Conservation (phyloP, 176 grass and related monocot genomes). For the Hyparrhenia diplandra region DNA sequence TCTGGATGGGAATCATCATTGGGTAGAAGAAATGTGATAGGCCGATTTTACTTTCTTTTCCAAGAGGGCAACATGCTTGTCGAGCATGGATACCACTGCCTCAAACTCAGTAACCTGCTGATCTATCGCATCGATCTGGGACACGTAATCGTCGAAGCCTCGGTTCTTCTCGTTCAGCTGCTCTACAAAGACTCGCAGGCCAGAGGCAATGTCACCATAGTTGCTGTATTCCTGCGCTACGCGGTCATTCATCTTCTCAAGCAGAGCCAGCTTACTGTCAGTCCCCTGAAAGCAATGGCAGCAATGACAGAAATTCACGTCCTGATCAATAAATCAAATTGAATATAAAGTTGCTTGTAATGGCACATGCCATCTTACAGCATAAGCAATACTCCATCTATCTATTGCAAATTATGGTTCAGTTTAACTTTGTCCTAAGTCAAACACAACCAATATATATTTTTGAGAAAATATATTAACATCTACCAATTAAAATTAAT, state of each 20-base stretch:
- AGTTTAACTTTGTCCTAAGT: background rate
- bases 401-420: background rate
- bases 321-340: background rate
- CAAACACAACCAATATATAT: too few relatives aligned
- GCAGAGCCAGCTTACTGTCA: conserved; percentile 63
- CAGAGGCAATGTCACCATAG: conserved; percentile 76
- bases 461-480: background rate
- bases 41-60: conserved; percentile 81
- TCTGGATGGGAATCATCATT: background rate
- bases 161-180: conserved; percentile 75
- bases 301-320: background rate
- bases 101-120: conserved; percentile 87
- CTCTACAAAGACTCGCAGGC: conserved; percentile 89
- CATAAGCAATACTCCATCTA: background rate
- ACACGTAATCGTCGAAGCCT: conserved; percentile 61
- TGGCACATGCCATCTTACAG: background rate
- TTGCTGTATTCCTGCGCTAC: conserved; percentile 68
- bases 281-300: conserved; percentile 54
- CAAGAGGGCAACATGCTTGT: conserved; percentile 70
- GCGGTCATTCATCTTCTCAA: conserved; percentile 80
- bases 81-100: conserved; percentile 81
- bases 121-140: conserved; percentile 76
- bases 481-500: background rate
- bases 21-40: conserved; percentile 38
- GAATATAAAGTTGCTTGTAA: background rate